phyloP scores from a whole-genome alignment of 768 basidiomycete species.

The Chalciporus pseudorubinellus region DNA sequence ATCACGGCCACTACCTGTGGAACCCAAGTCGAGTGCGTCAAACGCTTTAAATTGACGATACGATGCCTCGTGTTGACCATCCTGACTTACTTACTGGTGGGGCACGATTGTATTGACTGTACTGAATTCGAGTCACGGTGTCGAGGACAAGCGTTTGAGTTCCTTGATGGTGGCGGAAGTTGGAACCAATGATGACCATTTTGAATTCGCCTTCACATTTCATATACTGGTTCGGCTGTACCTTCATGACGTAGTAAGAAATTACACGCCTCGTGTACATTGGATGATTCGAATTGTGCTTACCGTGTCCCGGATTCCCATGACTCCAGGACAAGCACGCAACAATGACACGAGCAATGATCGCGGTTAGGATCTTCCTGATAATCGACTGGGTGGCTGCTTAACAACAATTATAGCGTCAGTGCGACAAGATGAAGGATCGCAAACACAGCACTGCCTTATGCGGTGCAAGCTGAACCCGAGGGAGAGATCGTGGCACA shows the following conservation, averaged over 20 bases:
- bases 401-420: neutral
- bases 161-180: neutral
- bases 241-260: too few relatives aligned
- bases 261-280: too few relatives aligned
- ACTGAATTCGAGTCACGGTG: neutral
- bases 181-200: too few relatives aligned
- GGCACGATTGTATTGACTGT: too few relatives aligned
- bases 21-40: too few relatives aligned
- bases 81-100: too few relatives aligned
- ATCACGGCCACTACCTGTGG: too few relatives aligned
- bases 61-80: too few relatives aligned
- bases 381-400: neutral
- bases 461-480: neutral
- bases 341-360: neutral
- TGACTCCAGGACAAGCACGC: too few relatives aligned
- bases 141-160: neutral
- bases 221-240: neutral
- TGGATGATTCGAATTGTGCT: too few relatives aligned
- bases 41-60: too few relatives aligned
- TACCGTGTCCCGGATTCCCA: neutral
- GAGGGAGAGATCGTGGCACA: neutral
- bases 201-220: too few relatives aligned
- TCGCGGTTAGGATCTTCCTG: neutral
- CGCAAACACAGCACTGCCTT: neutral
- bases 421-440: neutral